Base-by-base conservation (phyloP, 352 stramenopile species). In the Phytophthora nicotianae region DNA sequence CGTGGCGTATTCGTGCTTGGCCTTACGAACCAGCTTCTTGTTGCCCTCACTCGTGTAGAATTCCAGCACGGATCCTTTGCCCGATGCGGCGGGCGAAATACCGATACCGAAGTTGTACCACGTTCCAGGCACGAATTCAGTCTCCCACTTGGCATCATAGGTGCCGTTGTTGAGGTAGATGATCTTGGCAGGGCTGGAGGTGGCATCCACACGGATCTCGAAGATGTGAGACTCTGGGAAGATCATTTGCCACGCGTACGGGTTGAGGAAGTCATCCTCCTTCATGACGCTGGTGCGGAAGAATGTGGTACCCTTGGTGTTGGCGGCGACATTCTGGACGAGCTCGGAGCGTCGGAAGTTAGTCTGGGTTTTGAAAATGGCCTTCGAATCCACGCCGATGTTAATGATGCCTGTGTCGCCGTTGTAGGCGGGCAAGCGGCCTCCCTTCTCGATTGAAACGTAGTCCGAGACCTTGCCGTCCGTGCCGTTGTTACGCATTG, bases 51-150 rank as follows among this genome's bases (percentile, higher is more conserved):
- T 83, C 56, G 62, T 72, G 66, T 86, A 83, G 26, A 85, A 65
- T 41, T 69, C 73, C 23, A 83, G 42, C 14, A 53, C 26, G 16
- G 53, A 58, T n/a, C 58, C 48, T 38, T 47, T 64, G 16, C 29
- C 62, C 17, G 66, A 49, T 2, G 33, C 23, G 20, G 51, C 54
- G 16, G 63, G 56, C 50, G 55, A 65, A n/a, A 86, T 51, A 0
- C 62, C 72, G 45, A 86, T 76, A 8, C 77, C 77, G 43, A 83
- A 83, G 69, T 83, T 86, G 69, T 81, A 83, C 77, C 74, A 86
- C 27, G 74, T 86, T 19, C 65, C 68, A n/a, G 58, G 53, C 50
- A 69, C 51, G 45, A 83, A 83, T 33, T 74, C 60, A 14, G 64
- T 73, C 47, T 74, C 49, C 77, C 77, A 86, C 72, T 78, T 57